A percentile compares a stretch with the other conserved stretches of the same genome.
phyloP scores from a whole-genome alignment of 2,329 filamentous ascomycete species.

The Aureobasidium sp. region DNA sequence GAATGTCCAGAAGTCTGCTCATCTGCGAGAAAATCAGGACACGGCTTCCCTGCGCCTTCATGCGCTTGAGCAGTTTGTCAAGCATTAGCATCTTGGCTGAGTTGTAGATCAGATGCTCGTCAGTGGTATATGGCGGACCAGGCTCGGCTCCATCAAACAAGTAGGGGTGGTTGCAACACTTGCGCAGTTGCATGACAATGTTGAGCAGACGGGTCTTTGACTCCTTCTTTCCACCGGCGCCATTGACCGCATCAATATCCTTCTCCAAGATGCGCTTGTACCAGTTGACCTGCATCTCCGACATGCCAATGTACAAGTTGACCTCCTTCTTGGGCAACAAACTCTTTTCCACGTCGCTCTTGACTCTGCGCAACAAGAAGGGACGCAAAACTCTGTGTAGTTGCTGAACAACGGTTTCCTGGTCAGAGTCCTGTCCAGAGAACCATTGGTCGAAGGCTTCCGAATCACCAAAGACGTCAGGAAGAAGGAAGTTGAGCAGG shows the following conservation, averaged over 20 bases:
- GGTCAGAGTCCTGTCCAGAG: conserved; percentile 79
- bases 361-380: conserved; percentile 91
- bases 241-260: conserved; percentile 97
- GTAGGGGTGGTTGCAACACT: conserved; percentile 98
- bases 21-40: conserved; percentile 99
- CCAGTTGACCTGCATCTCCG: conserved; percentile 98
- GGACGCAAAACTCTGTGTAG: conserved; percentile 87
- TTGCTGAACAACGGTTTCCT: conserved; percentile 93
- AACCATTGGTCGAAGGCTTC: conserved; percentile 99
- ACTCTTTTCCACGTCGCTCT: conserved; percentile 97
- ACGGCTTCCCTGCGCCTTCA: conserved; percentile 80
- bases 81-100: conserved; percentile 96
- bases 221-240: conserved; percentile 90
- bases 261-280: conserved; percentile 99
- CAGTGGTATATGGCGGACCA: conserved; percentile 93
- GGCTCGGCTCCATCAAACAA: conserved; percentile 96
- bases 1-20: conserved; percentile 92
- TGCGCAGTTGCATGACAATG: conserved; percentile 98
- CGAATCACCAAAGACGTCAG: conserved; percentile 93
- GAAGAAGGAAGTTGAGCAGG: conserved; percentile 92
- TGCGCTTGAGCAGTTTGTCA: conserved; percentile 78
- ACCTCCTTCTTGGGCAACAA: conserved; percentile 94
- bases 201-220: conserved; percentile 95
- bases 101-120: conserved; percentile 90
- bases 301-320: conserved; percentile 96